Percentiles rank a stretch among this genome's conserved stretches.
These are phyloP conservation scores for Boletus rubroflammeus DNA, from an alignment of 768 basidiomycete genomes.

Conservation along the genomic window DNA sequence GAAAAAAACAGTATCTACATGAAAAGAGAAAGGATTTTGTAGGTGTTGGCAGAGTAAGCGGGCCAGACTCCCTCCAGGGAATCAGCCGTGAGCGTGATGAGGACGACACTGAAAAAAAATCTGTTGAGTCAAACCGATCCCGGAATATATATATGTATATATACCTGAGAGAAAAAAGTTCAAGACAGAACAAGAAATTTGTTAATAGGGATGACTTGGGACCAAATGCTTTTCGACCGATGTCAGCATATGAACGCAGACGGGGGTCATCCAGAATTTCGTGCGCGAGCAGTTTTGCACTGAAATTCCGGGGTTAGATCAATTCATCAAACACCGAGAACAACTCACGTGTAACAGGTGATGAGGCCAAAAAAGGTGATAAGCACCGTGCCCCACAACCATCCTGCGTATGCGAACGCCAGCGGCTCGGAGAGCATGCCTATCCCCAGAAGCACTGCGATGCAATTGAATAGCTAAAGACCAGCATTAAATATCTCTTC, in stretches of 20 bases:
- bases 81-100: conserved; percentile 89
- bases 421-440: conserved; percentile 88
- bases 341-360: conserved; percentile 84
- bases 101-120: conserved; percentile 57
- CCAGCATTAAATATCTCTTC: conserved; percentile 1
- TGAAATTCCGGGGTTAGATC: conserved; percentile 30
- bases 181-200: conserved; percentile 76
- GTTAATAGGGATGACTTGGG: conserved; percentile 61
- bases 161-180: conserved; percentile 80
- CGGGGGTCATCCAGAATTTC: conserved; percentile 68
- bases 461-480: conserved; percentile 79
- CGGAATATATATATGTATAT: conserved; percentile 12
- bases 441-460: conserved; percentile 81
- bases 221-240: conserved; percentile 88
- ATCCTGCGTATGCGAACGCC: conserved; percentile 89
- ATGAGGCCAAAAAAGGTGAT: conserved; percentile 74
- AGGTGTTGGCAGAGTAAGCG: conserved; percentile 58
- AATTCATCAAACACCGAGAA: background rate
- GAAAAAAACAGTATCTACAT: conserved; percentile 48
- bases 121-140: background rate
- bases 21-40: conserved; percentile 70
- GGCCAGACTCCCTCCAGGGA: conserved; percentile 75
- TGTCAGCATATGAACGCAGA: conserved; percentile 82
- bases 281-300: conserved; percentile 81
- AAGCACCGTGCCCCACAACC: conserved; percentile 72